These are phyloP conservation scores for Penicillium italicum DNA, from an alignment of 2,329 filamentous ascomycete genomes.

Conservation along the genomic window DNA sequence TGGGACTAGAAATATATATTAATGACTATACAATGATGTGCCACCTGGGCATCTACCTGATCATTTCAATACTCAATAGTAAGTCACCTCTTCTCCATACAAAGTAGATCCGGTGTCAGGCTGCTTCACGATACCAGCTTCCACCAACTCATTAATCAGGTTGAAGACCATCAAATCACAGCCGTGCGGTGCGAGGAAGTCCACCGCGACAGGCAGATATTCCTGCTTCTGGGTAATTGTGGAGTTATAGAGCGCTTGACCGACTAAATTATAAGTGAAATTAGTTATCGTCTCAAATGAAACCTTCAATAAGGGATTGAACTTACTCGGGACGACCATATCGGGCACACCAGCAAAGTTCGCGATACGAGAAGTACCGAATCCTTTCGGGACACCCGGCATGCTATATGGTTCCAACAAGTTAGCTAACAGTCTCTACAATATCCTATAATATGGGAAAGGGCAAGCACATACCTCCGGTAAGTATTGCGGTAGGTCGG, in stretches of 20 bases:
- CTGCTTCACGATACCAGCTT: neutral
- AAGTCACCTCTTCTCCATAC: neutral
- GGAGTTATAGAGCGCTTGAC: constrained; percentile 34
- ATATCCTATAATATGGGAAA: no score
- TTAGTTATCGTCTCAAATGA: neutral
- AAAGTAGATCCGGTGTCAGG: neutral
- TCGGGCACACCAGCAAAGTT: neutral
- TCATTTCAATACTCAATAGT: neutral
- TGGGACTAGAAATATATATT: neutral
- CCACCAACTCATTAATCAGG: constrained; percentile 50
- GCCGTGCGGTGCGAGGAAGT: constrained; percentile 56
- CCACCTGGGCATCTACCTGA: neutral
- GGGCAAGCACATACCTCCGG: neutral
- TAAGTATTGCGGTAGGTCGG: neutral
- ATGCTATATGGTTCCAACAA: neutral
- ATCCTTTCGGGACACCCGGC: neutral
- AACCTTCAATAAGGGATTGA: neutral
- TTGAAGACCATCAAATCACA: constrained; percentile 59
- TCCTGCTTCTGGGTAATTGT: constrained; percentile 45
- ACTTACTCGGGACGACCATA: neutral
- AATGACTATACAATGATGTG: neutral
- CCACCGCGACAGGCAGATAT: constrained; percentile 56
- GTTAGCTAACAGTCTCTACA: neutral
- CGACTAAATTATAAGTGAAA: constrained; percentile 11
- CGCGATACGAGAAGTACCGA: neutral